Percentiles rank a stretch among this genome's conserved stretches.
Conservation (phyloP, 192 early-diverging fungal species). For the Pilaira anomala region DNA sequence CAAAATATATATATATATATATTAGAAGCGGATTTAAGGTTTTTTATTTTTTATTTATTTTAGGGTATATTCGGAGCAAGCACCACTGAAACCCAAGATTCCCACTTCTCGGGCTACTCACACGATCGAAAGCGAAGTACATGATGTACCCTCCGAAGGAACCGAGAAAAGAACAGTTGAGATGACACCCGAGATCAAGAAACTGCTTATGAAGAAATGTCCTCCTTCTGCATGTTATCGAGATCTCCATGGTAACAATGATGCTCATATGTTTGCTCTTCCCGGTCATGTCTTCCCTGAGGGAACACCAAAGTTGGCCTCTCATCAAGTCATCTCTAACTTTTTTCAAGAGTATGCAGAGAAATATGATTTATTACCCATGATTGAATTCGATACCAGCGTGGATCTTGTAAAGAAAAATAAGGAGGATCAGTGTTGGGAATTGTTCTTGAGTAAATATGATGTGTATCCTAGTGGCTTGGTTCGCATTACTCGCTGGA, state of each 20-base stretch:
- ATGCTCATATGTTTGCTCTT: constrained; percentile 5
- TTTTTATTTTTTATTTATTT: background rate
- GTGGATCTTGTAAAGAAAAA: constrained; percentile 17
- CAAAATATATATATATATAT: background rate
- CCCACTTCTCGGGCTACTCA: background rate
- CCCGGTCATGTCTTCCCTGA: background rate
- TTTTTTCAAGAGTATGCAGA: constrained; percentile 21
- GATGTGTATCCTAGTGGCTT: background rate
- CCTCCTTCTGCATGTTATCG: constrained; percentile 21
- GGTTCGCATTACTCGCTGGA: background rate
- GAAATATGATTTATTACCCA: constrained; percentile 2
- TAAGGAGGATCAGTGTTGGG: constrained; percentile 2
- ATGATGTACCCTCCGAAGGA: constrained; percentile 3
- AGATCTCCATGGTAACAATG: background rate
- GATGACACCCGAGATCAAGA: constrained; percentile 9
- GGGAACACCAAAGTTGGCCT: background rate
- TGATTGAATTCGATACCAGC: constrained; percentile 21
- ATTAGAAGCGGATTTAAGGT: background rate
- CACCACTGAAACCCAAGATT: constrained; percentile 9
- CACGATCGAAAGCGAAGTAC: too few species aligned
- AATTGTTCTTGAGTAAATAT: background rate
- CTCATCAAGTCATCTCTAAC: constrained; percentile 8
- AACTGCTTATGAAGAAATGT: background rate
- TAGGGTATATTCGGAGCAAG: constrained; percentile 14
- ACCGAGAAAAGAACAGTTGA: constrained; percentile 5